Base-by-base conservation (phyloP, 1,284 basidiomycete species). In the Heliocybe sulcata region DNA sequence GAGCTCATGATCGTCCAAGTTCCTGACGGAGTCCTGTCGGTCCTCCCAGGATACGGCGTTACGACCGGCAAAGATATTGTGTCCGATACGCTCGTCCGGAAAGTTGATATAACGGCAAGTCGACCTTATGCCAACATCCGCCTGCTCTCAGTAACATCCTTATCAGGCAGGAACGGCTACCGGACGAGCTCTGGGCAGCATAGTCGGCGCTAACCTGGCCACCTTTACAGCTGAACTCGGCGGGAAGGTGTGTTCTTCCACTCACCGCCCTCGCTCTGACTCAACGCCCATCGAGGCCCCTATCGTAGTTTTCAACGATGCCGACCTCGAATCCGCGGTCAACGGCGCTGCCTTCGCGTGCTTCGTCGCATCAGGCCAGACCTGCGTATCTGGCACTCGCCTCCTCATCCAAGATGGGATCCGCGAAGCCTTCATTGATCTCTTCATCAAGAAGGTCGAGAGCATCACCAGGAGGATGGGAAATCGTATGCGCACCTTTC, bases 331-430 rank as follows among this genome's bases (percentile, higher is more conserved):
- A 33, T 76, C 78, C 31, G 85, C 90, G 0, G 85, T 89, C 16
- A 90, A 91, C 60, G 90, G 90, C 14, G 80, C 79, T 1, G 85
- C 87, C 1, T 92, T 92, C 64, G 85, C 90, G n/a, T 80, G 85
- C 0, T 93, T 92, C 61, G 73, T 92, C 35, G 90, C 90, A 1
- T 90, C 90, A 31, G 90, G 91, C 1, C 90, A 93, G 70, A 92
- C 90, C 14, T 92, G 89, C 58, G 85, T 92, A 20, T 90, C 89
- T 2, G 89, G 88, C 22, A 83, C 89, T 16, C 78, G 89, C 10
- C 72, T 92, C 25, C 75, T 92, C 9, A 69, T 92, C 2, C 88
- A 91, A 57, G 78, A 83, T 42, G 66, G 66, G 9, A 77, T 92
- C 52, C 89, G 88, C 60, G 78, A 87, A 48, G 65, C 69, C 2